phyloP scores from a whole-genome alignment of 768 basidiomycete species.

The Trametes punicea region DNA sequence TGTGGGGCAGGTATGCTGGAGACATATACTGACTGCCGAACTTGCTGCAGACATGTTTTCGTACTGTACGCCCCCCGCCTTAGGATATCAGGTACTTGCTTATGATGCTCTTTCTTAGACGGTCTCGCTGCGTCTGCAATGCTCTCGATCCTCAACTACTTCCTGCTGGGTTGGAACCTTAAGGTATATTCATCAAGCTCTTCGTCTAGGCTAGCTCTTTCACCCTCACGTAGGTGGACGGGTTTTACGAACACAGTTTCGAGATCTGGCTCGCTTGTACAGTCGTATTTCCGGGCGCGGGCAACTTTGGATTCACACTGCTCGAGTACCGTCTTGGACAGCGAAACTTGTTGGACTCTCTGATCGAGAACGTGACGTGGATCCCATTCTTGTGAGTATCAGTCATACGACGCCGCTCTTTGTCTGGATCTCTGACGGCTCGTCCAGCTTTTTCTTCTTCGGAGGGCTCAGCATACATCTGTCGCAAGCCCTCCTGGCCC shows the following conservation, averaged over 20 bases:
- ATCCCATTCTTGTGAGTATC: conserved; percentile 68
- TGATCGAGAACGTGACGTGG: conserved; percentile 61
- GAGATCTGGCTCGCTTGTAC: conserved; percentile 74
- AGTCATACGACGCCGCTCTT: neutral
- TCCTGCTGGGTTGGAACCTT: conserved; percentile 46
- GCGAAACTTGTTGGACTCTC: conserved; percentile 44
- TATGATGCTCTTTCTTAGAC: conserved; percentile 28
- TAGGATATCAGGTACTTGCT: neutral
- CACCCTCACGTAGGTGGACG: conserved; percentile 44
- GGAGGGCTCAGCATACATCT: conserved; percentile 55
- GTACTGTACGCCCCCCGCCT: conserved; percentile 31
- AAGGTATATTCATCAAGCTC: conserved; percentile 30
- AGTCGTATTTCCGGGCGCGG: conserved; percentile 63
- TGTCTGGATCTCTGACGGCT: neutral
- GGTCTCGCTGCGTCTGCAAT: conserved; percentile 61
- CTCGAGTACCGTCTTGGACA: conserved; percentile 69
- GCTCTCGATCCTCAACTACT: conserved; percentile 66
- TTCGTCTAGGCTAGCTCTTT: neutral
- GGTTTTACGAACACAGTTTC: conserved; percentile 67
- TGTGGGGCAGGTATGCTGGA: rapidly evolving
- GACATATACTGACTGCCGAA: neutral
- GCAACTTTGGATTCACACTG: conserved; percentile 66
- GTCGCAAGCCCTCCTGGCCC: conserved; percentile 48
- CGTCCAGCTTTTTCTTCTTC: conserved; percentile 47
- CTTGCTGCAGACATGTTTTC: conserved; percentile 40